Evolutionary conservation across 345 rosid species (phyloP).

Genomic region (Viola odorata): DNA sequence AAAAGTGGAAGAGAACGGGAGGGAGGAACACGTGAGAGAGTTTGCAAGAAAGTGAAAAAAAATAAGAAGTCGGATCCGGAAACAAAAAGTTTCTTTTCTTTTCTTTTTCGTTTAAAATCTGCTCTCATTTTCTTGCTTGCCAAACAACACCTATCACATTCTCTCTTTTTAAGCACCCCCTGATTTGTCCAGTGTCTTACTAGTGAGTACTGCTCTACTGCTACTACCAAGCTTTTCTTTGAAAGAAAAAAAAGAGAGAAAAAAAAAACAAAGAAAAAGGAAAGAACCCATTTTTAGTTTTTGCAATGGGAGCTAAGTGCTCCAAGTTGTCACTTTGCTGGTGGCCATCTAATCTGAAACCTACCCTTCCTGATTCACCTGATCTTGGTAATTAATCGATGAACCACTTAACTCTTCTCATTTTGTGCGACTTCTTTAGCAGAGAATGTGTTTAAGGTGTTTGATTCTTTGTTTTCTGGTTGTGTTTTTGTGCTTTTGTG

Average conservation of each 20-base stretch:
- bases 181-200: slow-evolving; percentile 2
- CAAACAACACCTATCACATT: slow-evolving; percentile 29
- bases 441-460: slow-evolving; percentile 6
- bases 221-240: background rate
- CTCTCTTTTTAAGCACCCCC: background rate
- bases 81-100: slow-evolving; percentile 14
- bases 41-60: slow-evolving; percentile 10
- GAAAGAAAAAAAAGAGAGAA: background rate
- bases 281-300: background rate
- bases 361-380: slow-evolving; percentile 56
- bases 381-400: slow-evolving; percentile 50
- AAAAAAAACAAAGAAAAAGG: background rate
- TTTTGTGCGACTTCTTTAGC: slow-evolving; percentile 22
- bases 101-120: background rate
- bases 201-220: no score
- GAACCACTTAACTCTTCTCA: background rate
- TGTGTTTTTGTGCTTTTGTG: slow-evolving; percentile 1
- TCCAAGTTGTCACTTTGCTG: slow-evolving; percentile 82
- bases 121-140: slow-evolving; percentile 30
- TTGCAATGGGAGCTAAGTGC: slow-evolving; percentile 81
- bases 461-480: slow-evolving; percentile 5
- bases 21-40: slow-evolving; percentile 11
- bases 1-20: slow-evolving; percentile 16
- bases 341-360: slow-evolving; percentile 70
- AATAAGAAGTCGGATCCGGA: slow-evolving; percentile 37